Conservation (phyloP, 163 green algal genomes). For the Prototheca wickerhamii region DNA sequence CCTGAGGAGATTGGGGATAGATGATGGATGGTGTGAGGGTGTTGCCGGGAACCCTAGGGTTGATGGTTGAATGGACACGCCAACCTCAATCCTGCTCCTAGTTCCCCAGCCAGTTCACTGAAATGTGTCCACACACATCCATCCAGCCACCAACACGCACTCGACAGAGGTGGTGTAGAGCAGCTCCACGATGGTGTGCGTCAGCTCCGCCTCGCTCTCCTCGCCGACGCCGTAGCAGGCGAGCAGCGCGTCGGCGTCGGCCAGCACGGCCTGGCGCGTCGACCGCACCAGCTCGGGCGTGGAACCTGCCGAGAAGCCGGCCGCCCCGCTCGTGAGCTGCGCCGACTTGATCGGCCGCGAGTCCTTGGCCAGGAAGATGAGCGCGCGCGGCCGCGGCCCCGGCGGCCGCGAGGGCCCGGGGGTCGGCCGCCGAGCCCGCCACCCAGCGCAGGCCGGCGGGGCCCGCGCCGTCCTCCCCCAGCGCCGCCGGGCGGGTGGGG, state of each 20-base stretch:
- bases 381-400: conserved; percentile 26
- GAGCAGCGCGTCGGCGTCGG: conserved; percentile 64
- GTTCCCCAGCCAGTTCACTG: not conserved
- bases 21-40: not conserved
- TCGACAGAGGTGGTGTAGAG: conserved; percentile 58
- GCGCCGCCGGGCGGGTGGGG: conserved; percentile 17
- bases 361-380: conserved; percentile 47
- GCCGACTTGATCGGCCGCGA: conserved; percentile 21
- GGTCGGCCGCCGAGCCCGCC: conserved; percentile 28
- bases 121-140: not conserved
- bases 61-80: not conserved
- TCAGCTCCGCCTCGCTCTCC: conserved; percentile 34
- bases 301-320: not conserved
- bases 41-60: not conserved
- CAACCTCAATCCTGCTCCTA: too few species aligned
- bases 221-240: conserved; percentile 43
- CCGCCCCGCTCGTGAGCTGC: conserved; percentile 13
- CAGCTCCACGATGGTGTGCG: conserved; percentile 72
- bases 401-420: conserved; percentile 26
- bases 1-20: conserved; percentile 23
- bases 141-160: conserved; percentile 3
- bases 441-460: conserved; percentile 28
- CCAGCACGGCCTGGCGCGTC: conserved; percentile 49
- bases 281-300: not conserved
- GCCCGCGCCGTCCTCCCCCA: conserved; percentile 2